Evolutionary conservation across 1,139 yeast species (phyloP), one percentile per base, ranked within the genome.

Genomic region (Pichia sp.): DNA sequence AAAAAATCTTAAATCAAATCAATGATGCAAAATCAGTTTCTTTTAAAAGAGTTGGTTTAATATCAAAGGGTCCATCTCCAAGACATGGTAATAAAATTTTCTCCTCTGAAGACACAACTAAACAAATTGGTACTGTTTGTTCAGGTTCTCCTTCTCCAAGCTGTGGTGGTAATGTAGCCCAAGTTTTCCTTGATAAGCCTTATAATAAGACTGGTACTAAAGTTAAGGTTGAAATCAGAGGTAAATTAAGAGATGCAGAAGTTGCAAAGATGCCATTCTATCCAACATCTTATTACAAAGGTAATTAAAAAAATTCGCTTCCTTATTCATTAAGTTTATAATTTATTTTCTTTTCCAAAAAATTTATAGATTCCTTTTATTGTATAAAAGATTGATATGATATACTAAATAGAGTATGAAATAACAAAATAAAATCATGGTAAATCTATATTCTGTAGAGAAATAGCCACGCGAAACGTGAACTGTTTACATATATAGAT

Each of bases 81-180:
- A 80, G 98, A 65, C 82, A 82, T 28, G 89, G 87, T n/a, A 72
- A 79, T 53, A 79, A 78, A 57, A 75, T 92, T 27, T 82, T 72
- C 55, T 63, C 68, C 40, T 56, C 58, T 9, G 70, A 66, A n/a
- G 75, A 74, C 43, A 69, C 72, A 43, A 67, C 68, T 24, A 71
- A 69, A 41, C 69, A 72, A 46, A 76, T 90, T 39, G 97, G 98
- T 24, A 66, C 64, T 40, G 81, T 90, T 41, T 87, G 96, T 11
- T 87, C 96, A 0, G 98, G 98, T 5, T 81, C 92, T 48, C 82
- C 92, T 48, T 84, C 96, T 10, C 98, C 98, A 34, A 78, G 90
- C 11, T 67, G 83, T 47, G 83, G 82, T n/a, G 84, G 82, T 41
- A 92, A 92, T 61, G 83, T 92, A 49, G 97, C 96, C 25, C 96